These are phyloP conservation scores for Podaxis sp. DNA, from an alignment of 768 basidiomycete genomes.

Conservation along the genomic window DNA sequence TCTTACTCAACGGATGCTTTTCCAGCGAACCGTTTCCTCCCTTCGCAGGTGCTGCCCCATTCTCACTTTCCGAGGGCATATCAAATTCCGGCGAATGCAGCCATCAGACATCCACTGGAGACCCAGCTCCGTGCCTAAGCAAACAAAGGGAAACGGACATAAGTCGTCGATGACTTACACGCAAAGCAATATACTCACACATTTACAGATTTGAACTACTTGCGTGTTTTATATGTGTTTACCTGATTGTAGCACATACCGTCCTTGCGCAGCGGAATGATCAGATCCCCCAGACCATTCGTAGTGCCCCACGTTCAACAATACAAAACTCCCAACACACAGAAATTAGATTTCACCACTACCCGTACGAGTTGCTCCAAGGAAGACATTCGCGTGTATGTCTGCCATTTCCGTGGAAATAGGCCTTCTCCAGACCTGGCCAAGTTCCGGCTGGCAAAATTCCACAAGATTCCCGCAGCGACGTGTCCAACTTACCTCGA, in stretches of 20 bases:
- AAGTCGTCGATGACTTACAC: background rate
- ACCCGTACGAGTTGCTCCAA: slow-evolving; percentile 94
- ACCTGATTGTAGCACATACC: slow-evolving; percentile 35
- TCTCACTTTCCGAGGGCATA: slow-evolving; percentile 31
- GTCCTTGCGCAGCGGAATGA: slow-evolving; percentile 90
- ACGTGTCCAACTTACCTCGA: slow-evolving; percentile 41
- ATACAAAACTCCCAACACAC: slow-evolving; percentile 85
- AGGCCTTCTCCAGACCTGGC: slow-evolving; percentile 80
- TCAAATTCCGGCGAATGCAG: slow-evolving; percentile 73
- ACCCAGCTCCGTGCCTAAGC: slow-evolving; percentile 17
- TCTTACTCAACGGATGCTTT: slow-evolving; percentile 12
- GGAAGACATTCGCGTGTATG: slow-evolving; percentile 92
- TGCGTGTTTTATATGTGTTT: slow-evolving; percentile 21
- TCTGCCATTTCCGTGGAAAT: slow-evolving; percentile 84
- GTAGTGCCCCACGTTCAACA: slow-evolving; percentile 90
- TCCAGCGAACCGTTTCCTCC: slow-evolving; percentile 16
- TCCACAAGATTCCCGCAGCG: background rate
- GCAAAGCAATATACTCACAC: slow-evolving; percentile 22
- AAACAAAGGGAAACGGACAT: slow-evolving; percentile 6
- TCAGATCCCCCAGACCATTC: slow-evolving; percentile 87
- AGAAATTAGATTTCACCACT: slow-evolving; percentile 96
- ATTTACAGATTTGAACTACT: slow-evolving; percentile 94
- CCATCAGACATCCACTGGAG: slow-evolving; percentile 45
- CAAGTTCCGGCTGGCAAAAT: background rate
- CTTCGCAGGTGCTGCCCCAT: slow-evolving; percentile 29